Conservation (phyloP, 345 rosid genomes). For the Ricinus communis region DNA sequence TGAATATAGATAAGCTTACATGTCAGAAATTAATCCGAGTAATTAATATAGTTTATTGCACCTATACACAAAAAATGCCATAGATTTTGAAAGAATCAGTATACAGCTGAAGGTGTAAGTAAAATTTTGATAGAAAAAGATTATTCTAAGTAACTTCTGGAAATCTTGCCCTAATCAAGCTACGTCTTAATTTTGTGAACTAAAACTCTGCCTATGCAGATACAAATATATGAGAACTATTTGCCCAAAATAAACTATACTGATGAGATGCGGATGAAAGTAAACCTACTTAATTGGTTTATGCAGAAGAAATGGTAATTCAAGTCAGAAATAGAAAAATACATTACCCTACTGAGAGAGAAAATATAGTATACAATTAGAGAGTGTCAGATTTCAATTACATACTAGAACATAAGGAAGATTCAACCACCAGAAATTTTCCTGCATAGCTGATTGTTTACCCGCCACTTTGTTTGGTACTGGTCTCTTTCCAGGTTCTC, state of each 20-base stretch:
- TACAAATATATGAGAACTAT: not conserved
- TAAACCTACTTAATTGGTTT: not conserved
- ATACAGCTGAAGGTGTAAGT: not conserved
- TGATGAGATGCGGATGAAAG: not conserved
- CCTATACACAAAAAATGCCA: too few species aligned
- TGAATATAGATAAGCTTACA: not conserved
- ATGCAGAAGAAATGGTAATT: not conserved
- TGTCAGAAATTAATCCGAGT: not conserved
- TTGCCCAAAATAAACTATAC: not conserved
- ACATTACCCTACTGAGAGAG: not conserved
- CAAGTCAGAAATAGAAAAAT: not conserved
- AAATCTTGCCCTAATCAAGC: not conserved
- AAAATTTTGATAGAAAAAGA: not conserved
- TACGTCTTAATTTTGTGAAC: too few species aligned
- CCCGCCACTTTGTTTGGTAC: slow-evolving; percentile 20
- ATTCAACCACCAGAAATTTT: slow-evolving; percentile 67
- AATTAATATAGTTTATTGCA: too few species aligned
- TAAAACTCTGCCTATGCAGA: not conserved
- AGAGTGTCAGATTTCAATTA: slow-evolving; percentile 8
- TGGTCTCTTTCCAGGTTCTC: slow-evolving; percentile 26
- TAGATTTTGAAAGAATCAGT: not conserved
- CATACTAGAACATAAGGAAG: slow-evolving; percentile 73
- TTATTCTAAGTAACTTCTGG: not conserved
- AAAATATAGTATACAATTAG: not conserved
- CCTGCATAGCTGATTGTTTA: slow-evolving; percentile 30